Evolutionary conservation across 257 asterid genomes (phyloP).

Genomic region (Solanum gandarillasii): DNA sequence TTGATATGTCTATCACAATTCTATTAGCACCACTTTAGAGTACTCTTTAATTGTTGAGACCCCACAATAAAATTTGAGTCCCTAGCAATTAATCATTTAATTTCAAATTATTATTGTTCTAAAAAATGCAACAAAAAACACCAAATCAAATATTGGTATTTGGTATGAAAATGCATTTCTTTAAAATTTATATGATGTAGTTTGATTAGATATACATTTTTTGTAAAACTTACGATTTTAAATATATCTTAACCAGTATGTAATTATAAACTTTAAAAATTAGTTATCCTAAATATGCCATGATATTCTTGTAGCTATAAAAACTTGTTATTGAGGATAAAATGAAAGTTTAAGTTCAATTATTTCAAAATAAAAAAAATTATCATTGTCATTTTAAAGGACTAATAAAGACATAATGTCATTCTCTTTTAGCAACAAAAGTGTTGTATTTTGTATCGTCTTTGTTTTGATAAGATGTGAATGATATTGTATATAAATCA

Average conservation of each 20-base stretch:
- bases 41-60: background rate
- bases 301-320: no score
- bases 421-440: no score
- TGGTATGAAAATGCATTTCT: no score
- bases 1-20: background rate
- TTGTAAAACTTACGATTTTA: background rate
- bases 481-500: no score
- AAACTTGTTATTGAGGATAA: no score
- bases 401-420: no score
- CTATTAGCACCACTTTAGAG: background rate
- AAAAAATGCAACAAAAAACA: background rate
- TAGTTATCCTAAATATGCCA: background rate
- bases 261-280: no score
- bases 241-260: background rate
- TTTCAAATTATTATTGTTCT: background rate
- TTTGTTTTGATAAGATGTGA: no score
- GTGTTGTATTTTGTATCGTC: no score
- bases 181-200: background rate
- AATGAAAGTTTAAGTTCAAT: no score
- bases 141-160: background rate
- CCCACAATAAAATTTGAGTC: background rate
- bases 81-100: background rate
- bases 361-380: no score
- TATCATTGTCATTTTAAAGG: no score
- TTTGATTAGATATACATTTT: background rate